Base-by-base conservation (phyloP, 805 yeast species). In the Candida germanica region DNA sequence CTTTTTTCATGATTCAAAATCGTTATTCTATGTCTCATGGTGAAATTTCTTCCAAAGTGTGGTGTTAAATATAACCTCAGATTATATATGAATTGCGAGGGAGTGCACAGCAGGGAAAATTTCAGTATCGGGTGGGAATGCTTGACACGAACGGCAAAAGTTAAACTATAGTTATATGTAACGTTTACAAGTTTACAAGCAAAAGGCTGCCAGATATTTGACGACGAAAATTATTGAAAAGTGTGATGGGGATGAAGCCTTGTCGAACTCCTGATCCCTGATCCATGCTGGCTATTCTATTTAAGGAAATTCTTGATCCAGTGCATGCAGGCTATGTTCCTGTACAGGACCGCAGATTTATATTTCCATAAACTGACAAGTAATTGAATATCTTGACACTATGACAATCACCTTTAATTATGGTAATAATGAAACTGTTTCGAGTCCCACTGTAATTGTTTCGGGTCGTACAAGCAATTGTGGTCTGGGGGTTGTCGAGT, bases 381-480 rank as follows among this genome's bases (percentile, higher is more conserved):
- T 20, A 25, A 6, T 13, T 25, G n/a, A 20, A 7, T 20, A 20
- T 10, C 23, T 7, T 20, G 9, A 16, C 32, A 16, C 17, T 18
- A 48, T 51, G 55, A 38, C 50, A n/a, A 50, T 62, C 13, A 31
- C 42, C 7, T 64, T 66, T 50, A 64, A 63, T 39, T 65, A 56
- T 44, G 39, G 33, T 12, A 44, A 59, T 36, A 53, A 49, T 18
- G 73, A 67, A 30, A 61, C 61, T n/a, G 69, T 64, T 3, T 56
- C 69, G 9, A 61, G 69, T 3, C 68, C 72, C 5, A 49, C 64
- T 0, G 62, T 64, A 3, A 60, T 67, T 5, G 52, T 67, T 3
- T 50, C 58, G 13, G 73, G 73, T 0, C 14, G 19, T 8, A 7
- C 23, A 7, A 7, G 9, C 10, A 20, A 6, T 7, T 6, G 23